Evolutionary conservation across 2,329 filamentous ascomycete species (phyloP).

Genomic region (Pseudocercospora cruenta): DNA sequence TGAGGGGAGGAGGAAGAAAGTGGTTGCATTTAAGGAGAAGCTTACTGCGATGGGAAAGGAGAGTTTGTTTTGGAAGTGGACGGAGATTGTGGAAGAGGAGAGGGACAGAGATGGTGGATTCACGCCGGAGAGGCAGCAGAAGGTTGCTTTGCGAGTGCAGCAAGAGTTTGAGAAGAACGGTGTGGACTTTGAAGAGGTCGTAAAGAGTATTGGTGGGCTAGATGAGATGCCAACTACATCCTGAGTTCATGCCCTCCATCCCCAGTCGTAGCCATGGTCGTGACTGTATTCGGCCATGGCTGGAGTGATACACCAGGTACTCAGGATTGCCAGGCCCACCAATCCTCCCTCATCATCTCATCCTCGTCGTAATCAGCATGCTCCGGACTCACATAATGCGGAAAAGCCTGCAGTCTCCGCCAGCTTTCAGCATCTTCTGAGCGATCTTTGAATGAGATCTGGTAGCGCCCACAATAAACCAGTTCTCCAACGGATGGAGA

Average conservation of each 20-base stretch:
- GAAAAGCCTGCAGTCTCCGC: neutral
- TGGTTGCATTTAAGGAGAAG: slow-evolving; percentile 78
- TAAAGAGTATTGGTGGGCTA: slow-evolving; percentile 69
- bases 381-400: no score
- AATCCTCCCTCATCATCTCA: neutral
- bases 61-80: slow-evolving; percentile 87
- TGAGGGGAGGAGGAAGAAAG: slow-evolving; percentile 70
- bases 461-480: no score
- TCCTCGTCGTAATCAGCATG: no score
- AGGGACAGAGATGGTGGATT: slow-evolving; percentile 78
- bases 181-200: slow-evolving; percentile 82
- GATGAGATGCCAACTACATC: slow-evolving; percentile 52
- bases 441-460: neutral
- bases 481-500: no score
- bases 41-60: slow-evolving; percentile 80
- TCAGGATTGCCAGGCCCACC: neutral
- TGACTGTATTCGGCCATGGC: neutral
- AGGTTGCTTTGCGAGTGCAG: slow-evolving; percentile 73
- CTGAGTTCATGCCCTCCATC: neutral
- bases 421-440: neutral
- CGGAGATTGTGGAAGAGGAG: slow-evolving; percentile 89
- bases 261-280: neutral
- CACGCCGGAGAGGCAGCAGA: slow-evolving; percentile 71
- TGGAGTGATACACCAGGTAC: neutral
- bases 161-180: slow-evolving; percentile 73